Percentiles rank a stretch among this genome's conserved stretches.
Evolutionary conservation across 306 rosid genomes (phyloP).

Genomic region (Canavalia ensiformis): DNA sequence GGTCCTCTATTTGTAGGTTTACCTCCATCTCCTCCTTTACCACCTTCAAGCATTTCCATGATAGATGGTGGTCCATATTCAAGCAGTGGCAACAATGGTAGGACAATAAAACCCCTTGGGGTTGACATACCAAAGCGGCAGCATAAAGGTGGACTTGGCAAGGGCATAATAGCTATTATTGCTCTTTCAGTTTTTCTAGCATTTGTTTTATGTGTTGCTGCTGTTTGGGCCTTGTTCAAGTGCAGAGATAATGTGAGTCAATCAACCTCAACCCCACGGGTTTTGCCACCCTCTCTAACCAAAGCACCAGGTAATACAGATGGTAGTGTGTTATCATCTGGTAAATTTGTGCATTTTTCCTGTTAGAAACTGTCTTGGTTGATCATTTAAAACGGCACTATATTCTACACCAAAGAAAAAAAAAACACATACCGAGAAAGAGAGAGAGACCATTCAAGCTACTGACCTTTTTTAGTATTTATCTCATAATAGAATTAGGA

Average conservation of each 20-base stretch:
- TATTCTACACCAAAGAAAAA: not conserved
- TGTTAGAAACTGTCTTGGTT: conserved; percentile 18
- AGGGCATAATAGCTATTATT: conserved; percentile 74
- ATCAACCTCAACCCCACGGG: conserved; percentile 60
- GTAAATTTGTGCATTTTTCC: conserved; percentile 31
- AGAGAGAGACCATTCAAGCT: not conserved
- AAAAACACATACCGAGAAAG: too few relatives aligned
- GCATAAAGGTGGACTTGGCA: conserved; percentile 67
- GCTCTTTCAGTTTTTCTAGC: conserved; percentile 73
- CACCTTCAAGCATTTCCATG: conserved; percentile 65
- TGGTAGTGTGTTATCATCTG: conserved; percentile 11
- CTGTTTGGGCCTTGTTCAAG: conserved; percentile 74
- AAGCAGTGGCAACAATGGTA: conserved; percentile 58
- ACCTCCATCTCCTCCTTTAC: conserved; percentile 88
- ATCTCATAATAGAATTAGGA: conserved; percentile 22
- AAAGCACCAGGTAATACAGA: conserved; percentile 74
- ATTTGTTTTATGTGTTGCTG: conserved; percentile 69
- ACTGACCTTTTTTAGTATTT: conserved; percentile 31
- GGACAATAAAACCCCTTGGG: conserved; percentile 88
- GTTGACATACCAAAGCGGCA: conserved; percentile 72
- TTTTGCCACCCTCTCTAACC: conserved; percentile 60
- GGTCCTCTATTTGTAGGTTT: conserved; percentile 67
- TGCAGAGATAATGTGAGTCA: conserved; percentile 58
- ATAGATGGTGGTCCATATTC: conserved; percentile 78
- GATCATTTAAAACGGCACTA: conserved; percentile 25